Base-by-base conservation (phyloP, 2,329 filamentous ascomycete species). In the Fusarium palustre region DNA sequence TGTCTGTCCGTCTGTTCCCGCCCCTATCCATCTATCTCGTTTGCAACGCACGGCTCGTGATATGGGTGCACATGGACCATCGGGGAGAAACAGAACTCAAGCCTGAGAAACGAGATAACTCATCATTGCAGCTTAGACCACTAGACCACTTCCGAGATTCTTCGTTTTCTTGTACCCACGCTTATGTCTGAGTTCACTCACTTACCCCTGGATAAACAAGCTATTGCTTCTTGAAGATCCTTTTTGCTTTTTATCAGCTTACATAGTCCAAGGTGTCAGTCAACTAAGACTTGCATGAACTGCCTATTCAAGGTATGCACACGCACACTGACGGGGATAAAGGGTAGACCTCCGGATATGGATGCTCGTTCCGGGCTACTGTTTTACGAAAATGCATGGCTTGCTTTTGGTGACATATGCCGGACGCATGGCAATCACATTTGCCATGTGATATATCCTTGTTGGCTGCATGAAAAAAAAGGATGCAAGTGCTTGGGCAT, bases 221-320 rank as follows among this genome's bases (percentile, higher is more conserved):
- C 36, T 34, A 22, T 20, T 24, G 36, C n/a, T 56, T 25, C 28
- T 20, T 46, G 45, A 50, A 45, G 18, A 58, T 58, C 54, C n/a
- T 11, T 55, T 47, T 55, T 69, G 61, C 48, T 66, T 49, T 24
- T 45, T 31, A 18, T 47, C 33, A 48, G 22, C 39, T 46, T 46
- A 30, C n/a, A n/a, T 53, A 36, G 36, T 34, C 15, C 22, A 39
- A 28, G 22, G 38, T 46, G 46, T 30, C 10, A 30, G 45, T 41
- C 59, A 59, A 45, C 52, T 46, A 50, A 50, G 52, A 48, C 45
- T 39, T 65, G 60, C 46, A 65, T 65, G 34, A 64, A 65, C 62
- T 25, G 7, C 24, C 24, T 59, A 48, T 30, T 15, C n/a, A 6
- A 46, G 43, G 12, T 28, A 53, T 34, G 33, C 54, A 66, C 33